Conservation (phyloP, 176 grass and related monocot genomes). For the bread wheat (Triticum aestivum) region IWGSC_CS_RefSeq_v2.1 NC_057814.1:334048433-334048932, state of each 20-base stretch:
- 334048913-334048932: conserved; percentile 5
- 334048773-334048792: not conserved
- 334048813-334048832: not conserved
- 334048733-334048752: not conserved
- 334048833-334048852: not conserved
- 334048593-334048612: not conserved
- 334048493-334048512: conserved; percentile 96
- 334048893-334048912: not conserved
- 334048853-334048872: not conserved
- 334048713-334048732: not conserved
- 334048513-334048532: conserved; percentile 75
- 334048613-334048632: not conserved
- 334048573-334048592: conserved; percentile 12
- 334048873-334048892: not conserved
- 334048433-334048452: conserved; percentile 83
- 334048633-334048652: not conserved
- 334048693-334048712: not conserved
- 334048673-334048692: not conserved
- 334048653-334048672: not conserved
- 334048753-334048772: not conserved
- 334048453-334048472: conserved; percentile 93
- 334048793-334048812: not conserved
- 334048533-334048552: conserved; percentile 6
- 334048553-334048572: conserved; percentile 6
- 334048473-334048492: conserved; percentile 96